Evolutionary conservation across 345 rosid species (phyloP).

Genomic region (Hirschfeldia incana): DNA sequence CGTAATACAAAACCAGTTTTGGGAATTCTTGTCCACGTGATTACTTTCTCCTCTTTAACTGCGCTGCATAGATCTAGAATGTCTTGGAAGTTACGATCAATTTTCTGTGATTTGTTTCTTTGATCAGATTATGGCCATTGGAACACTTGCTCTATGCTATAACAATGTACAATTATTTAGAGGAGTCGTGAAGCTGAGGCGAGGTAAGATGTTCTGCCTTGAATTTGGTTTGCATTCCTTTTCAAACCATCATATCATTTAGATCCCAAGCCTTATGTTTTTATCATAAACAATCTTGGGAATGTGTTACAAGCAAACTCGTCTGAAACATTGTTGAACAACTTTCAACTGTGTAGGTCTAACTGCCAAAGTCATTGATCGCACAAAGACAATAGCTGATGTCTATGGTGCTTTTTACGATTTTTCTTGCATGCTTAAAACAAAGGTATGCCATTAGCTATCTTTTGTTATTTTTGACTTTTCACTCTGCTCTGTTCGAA

Average conservation of each 20-base stretch:
- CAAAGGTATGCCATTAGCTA: slow-evolving; percentile 53
- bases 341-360: slow-evolving; percentile 54
- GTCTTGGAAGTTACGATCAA: background rate
- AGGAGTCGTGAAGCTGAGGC: slow-evolving; percentile 95
- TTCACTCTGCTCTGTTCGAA: background rate
- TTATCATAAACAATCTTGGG: slow-evolving; percentile 8
- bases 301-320: background rate
- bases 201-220: slow-evolving; percentile 59
- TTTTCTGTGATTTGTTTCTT: slow-evolving; percentile 37
- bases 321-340: background rate
- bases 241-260: slow-evolving; percentile 2
- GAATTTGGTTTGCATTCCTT: background rate
- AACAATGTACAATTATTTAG: slow-evolving; percentile 88
- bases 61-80: background rate
- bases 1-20: background rate
- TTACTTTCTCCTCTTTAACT: background rate
- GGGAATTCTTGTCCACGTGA: too few relatives aligned
- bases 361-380: slow-evolving; percentile 81
- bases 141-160: slow-evolving; percentile 89
- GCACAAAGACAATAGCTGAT: slow-evolving; percentile 79
- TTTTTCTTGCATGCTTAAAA: slow-evolving; percentile 67
- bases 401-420: slow-evolving; percentile 89
- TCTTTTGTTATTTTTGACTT: slow-evolving; percentile 8
- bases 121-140: slow-evolving; percentile 90
- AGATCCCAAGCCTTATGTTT: background rate